A percentile compares a stretch with the other conserved stretches of the same genome.
Conservation (phyloP, 345 rosid species). For the Corchorus olitorius region DNA sequence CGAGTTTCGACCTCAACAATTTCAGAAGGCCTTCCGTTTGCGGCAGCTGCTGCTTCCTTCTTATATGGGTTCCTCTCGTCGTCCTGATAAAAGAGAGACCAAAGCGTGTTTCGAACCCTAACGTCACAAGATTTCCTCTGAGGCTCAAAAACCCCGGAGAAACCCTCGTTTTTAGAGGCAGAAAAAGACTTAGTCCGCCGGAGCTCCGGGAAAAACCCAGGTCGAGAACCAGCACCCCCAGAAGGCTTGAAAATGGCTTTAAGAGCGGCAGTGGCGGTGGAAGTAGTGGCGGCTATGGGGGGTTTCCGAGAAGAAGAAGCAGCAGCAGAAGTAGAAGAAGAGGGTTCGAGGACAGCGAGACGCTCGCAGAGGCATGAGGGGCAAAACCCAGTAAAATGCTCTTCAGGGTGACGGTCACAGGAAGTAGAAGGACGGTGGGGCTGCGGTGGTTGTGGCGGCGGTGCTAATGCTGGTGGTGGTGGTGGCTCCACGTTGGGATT, state of each 20-base stretch:
- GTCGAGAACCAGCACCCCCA: slow-evolving; percentile 25
- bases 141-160: slow-evolving; percentile 84
- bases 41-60: slow-evolving; percentile 27
- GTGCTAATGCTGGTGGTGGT: slow-evolving; percentile 42
- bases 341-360: slow-evolving; percentile 71
- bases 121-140: slow-evolving; percentile 99
- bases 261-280: slow-evolving; percentile 58
- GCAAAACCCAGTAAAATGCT: slow-evolving; percentile 88
- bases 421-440: slow-evolving; percentile 87
- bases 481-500: slow-evolving; percentile 73
- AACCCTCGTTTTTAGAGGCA: slow-evolving; percentile 87
- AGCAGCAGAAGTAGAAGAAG: slow-evolving; percentile 26
- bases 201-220: slow-evolving; percentile 74
- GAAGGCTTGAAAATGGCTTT: slow-evolving; percentile 60
- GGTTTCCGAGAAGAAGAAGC: slow-evolving; percentile 64
- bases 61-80: slow-evolving; percentile 46
- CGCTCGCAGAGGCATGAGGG: slow-evolving; percentile 99
- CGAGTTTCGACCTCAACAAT: slow-evolving; percentile 42
- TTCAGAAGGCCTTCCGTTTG: slow-evolving; percentile 28
- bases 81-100: slow-evolving; percentile 74
- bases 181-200: slow-evolving; percentile 94
- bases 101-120: slow-evolving; percentile 77
- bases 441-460: slow-evolving; percentile 76
- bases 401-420: slow-evolving; percentile 87
- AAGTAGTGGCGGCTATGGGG: slow-evolving; percentile 40